Conservation (phyloP, 305 asterid genomes). For the Fraxinus floribunda region DNA sequence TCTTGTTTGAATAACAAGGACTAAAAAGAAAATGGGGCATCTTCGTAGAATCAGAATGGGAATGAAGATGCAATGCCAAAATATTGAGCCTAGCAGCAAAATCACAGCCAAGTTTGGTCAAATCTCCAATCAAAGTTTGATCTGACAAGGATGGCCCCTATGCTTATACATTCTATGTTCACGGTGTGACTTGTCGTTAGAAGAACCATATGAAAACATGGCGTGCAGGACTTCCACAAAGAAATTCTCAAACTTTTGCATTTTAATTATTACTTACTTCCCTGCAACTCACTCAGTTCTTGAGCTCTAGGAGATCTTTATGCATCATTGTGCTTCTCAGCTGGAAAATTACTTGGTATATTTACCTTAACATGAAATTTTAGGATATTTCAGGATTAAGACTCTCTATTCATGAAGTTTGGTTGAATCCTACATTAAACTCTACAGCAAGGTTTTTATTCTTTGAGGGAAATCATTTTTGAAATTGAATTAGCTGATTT, state of each 20-base stretch:
- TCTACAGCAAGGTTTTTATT: neutral
- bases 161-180: neutral
- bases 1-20: neutral
- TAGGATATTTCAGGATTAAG: neutral
- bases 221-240: neutral
- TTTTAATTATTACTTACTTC: neutral
- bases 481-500: neutral
- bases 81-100: neutral
- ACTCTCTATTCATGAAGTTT: neutral
- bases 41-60: neutral
- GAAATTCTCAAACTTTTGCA: neutral
- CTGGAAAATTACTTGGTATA: neutral
- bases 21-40: neutral
- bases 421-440: neutral
- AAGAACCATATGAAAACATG: neutral
- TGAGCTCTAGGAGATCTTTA: neutral
- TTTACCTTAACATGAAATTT: neutral
- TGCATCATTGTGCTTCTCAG: neutral
- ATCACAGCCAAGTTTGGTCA: neutral
- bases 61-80: neutral
- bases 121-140: conserved; percentile 16
- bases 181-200: neutral
- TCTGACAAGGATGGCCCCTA: neutral
- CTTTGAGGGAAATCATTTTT: neutral
- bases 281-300: neutral